Conservation (phyloP, 164 flowering plant genomes). For the Aristolochia californica region DNA sequence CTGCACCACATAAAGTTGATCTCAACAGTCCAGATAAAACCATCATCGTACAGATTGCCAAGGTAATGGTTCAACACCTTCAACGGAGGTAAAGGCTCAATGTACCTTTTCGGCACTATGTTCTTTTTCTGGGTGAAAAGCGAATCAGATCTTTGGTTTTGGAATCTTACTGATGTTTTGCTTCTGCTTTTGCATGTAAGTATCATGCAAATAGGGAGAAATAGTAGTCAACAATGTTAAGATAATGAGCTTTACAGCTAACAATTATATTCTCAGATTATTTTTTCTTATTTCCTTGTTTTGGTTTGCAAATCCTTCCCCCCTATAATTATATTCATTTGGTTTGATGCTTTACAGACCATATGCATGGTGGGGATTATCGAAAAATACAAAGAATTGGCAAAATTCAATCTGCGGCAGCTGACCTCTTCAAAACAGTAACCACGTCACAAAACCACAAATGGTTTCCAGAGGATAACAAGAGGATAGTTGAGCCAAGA, state of each 20-base stretch:
- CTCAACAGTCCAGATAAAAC: slow-evolving; percentile 71
- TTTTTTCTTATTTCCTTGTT: neutral
- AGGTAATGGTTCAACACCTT: slow-evolving; percentile 46
- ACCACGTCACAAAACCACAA: neutral
- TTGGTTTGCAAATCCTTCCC: neutral
- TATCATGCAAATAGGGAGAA: neutral
- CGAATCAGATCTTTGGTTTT: neutral
- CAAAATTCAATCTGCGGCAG: slow-evolving; percentile 88
- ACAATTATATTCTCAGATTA: neutral
- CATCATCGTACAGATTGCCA: slow-evolving; percentile 71
- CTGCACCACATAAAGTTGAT: slow-evolving; percentile 85
- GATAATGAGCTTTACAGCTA: neutral
- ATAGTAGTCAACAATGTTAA: neutral
- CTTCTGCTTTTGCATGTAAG: neutral
- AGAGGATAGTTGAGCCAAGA: no score
- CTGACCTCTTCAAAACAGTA: slow-evolving; percentile 42
- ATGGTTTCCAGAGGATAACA: no score
- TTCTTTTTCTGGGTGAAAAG: neutral
- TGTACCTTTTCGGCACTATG: neutral
- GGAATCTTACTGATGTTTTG: neutral
- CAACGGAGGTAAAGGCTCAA: neutral
- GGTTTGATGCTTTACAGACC: slow-evolving; percentile 40
- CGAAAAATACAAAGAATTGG: slow-evolving; percentile 81
- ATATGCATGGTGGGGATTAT: slow-evolving; percentile 77
- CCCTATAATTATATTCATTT: neutral